Evolutionary conservation across 352 stramenopile species (phyloP), one percentile per base, ranked within the genome.

Genomic region (Phytophthora vignae): DNA sequence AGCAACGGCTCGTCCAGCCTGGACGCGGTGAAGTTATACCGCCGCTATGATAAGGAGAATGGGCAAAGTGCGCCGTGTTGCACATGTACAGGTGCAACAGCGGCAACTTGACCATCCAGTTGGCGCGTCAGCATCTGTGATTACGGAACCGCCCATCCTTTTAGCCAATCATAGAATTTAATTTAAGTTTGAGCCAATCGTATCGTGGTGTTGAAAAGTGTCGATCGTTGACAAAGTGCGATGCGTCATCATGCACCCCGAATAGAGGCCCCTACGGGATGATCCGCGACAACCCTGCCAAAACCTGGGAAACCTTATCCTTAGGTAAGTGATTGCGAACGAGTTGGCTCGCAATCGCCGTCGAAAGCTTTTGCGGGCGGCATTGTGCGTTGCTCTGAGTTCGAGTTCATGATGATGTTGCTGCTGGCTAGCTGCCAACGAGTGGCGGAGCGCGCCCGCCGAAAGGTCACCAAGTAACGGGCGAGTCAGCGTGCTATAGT

Each of bases 391-490:
- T 40, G 33, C 33, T 40, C 33, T 11, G 4, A 42, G 36, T 12
- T 42, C 36, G 12, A 15, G 10, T 10, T 42, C 10, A 27, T 27
- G 22, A 27, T 27, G 22, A 27, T 27, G 0, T 27, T 27, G 33
- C 10, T 42, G 33, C 40, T 48, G 40, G 40, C 40, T 48, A n/a
- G 17, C 40, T 48, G 14, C 14, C 40, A 19, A 60, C 40, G 52
- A 68, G 21, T 68, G 57, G 65, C 19, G 58, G 42, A 67, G 57
- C 53, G 17, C 25, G 22, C 21, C 25, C 55, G 42, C 19, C 46
- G 59, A 69, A 73, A 69, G 59, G 66, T 73, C 59, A 22, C 57
- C 5, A 52, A 42, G 40, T 48, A 71, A 69, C 62, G 19, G 62
- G 42, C 57, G 27, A 57, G 64, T 66, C 65, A 67, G 29, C 27